Evolutionary conservation across 2,329 filamentous ascomycete genomes (phyloP), one percentile per base, ranked within the genome.

Genomic region (Fusarium luffae): DNA sequence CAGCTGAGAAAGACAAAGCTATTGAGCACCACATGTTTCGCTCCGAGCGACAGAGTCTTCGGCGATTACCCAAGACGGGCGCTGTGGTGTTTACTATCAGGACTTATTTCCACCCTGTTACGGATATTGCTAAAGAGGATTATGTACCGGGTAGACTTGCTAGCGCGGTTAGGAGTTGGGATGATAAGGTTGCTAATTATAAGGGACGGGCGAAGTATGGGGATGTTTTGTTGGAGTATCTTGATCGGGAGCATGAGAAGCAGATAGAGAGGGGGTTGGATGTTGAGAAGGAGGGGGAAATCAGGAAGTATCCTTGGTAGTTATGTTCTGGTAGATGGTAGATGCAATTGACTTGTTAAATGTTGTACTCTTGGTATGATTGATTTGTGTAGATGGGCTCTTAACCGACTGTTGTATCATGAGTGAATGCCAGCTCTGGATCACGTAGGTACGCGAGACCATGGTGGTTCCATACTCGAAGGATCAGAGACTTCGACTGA

Each of bases 91-190:
- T 95, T 74, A 94, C 92, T 0, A 93, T 95, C 52, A 83, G 92
- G 14, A 95, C 92, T 1, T 95, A 95, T 77, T 94, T 95, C 74
- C 86, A 90, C 63, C 91, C 91, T 0, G 80, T 95, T 30, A 89
- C 85, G 0, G 88, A 90, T 18, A 86, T 95, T 61, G 89, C 81
- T 0, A 78, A 88, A 76, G 92, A 95, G 80, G 87, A 89, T 19
- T 92, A 92, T 77, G 92, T 97, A 1, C 93, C 93, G 0, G 93
- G 93, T 0, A 80, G 93, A 34, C 78, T 97, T 74, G 93, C 93
- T 4, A 93, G 90, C 72, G 93, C 92, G 7, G 82, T 97, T 6
- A 83, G 93, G 41, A 95, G 92, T 77, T 96, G 93, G 93, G 92
- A 90, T 2, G 88, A 91, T 44, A 90, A 93, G 80, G 92, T 96